phyloP scores from a whole-genome alignment of 495 filamentous ascomycete species.

The Hyaloscypha variabilis region DNA sequence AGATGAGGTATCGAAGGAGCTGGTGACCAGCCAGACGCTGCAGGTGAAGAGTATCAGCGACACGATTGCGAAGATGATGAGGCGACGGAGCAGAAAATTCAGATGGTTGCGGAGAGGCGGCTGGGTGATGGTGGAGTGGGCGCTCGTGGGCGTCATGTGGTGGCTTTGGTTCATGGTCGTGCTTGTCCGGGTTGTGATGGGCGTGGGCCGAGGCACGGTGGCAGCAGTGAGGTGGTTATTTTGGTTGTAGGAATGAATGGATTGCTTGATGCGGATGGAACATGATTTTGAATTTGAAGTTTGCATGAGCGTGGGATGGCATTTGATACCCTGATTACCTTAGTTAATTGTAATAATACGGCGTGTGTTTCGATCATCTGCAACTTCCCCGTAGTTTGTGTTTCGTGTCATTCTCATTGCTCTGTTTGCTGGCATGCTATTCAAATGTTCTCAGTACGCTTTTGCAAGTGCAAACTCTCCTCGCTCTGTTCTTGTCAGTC shows the following conservation, averaged over 20 bases:
- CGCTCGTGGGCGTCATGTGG: slow-evolving; percentile 79
- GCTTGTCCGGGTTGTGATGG: slow-evolving; percentile 62
- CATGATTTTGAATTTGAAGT: background rate
- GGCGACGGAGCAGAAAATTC: slow-evolving; percentile 66
- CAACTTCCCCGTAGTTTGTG: background rate
- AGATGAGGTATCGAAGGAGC: slow-evolving; percentile 70
- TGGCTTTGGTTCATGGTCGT: slow-evolving; percentile 82
- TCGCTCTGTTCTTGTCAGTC: too few relatives aligned
- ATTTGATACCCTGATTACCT: slow-evolving; percentile 16
- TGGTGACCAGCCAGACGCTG: slow-evolving; percentile 73
- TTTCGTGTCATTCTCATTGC: background rate
- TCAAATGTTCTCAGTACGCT: too few relatives aligned
- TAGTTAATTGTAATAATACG: background rate
- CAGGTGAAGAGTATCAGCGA: slow-evolving; percentile 78
- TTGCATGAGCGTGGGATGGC: background rate
- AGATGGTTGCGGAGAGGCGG: slow-evolving; percentile 70
- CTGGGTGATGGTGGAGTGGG: slow-evolving; percentile 78
- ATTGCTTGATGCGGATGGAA: background rate
- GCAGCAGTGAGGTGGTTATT: slow-evolving; percentile 72
- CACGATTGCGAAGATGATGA: slow-evolving; percentile 72
- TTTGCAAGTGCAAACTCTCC: too few relatives aligned
- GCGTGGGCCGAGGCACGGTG: slow-evolving; percentile 58
- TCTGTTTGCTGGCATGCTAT: too few relatives aligned
- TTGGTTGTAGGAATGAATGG: slow-evolving; percentile 60
- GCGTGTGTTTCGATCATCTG: background rate